Percentiles rank a stretch among this genome's conserved stretches.
phyloP scores from a whole-genome alignment of 306 rosid species.

The Vachellia pachyceras region DNA sequence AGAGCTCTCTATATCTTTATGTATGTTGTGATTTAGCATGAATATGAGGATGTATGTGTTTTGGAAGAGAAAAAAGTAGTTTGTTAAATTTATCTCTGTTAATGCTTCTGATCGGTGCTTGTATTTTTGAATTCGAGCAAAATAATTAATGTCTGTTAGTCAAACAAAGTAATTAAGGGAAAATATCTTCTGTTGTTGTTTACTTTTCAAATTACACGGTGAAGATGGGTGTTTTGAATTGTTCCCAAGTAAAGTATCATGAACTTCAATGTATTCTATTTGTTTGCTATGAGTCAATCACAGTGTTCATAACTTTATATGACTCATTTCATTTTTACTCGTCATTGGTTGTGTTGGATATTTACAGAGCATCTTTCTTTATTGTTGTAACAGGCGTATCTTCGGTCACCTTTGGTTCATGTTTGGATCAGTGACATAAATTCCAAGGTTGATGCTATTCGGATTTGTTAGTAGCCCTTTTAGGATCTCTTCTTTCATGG shows the following conservation, averaged over 20 bases:
- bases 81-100: not conserved
- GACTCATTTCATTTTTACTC: not conserved
- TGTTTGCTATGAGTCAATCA: not conserved
- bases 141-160: constrained; percentile 9
- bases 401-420: not conserved
- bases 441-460: not conserved
- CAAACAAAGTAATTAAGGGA: not conserved
- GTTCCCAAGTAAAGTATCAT: not conserved
- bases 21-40: not conserved
- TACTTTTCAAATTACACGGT: not conserved
- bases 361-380: constrained; percentile 40
- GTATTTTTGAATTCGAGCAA: no score
- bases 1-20: not conserved
- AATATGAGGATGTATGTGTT: not conserved
- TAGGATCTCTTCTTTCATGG: constrained; percentile 26
- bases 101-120: not conserved
- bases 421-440: not conserved
- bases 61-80: constrained; percentile 2
- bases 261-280: not conserved
- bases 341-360: not conserved
- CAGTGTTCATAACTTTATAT: not conserved
- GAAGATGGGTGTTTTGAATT: not conserved
- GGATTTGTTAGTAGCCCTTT: not conserved
- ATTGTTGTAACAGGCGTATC: constrained; percentile 44
- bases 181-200: constrained; percentile 11